Conservation (phyloP, 768 basidiomycete genomes). For the Suillus brevipes region DNA sequence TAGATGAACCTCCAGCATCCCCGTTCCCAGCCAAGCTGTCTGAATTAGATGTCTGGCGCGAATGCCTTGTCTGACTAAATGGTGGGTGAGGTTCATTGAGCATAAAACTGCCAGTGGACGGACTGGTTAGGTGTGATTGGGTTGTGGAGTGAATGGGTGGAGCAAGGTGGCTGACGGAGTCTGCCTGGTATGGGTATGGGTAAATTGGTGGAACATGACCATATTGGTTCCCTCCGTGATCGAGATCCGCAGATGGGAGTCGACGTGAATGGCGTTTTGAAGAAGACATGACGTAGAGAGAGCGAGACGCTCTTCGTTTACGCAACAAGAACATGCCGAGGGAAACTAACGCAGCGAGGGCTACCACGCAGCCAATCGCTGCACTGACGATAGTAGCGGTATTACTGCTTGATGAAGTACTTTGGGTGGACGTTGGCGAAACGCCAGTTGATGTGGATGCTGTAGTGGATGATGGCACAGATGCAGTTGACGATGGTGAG, state of each 20-base stretch:
- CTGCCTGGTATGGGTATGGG: slow-evolving; percentile 32
- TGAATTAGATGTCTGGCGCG: slow-evolving; percentile 21
- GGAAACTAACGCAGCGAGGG: slow-evolving; percentile 51
- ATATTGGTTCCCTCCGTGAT: slow-evolving; percentile 20
- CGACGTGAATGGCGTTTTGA: slow-evolving; percentile 31
- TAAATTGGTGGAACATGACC: slow-evolving; percentile 37
- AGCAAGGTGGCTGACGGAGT: slow-evolving; percentile 18
- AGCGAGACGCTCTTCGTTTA: slow-evolving; percentile 23
- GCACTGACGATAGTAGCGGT: slow-evolving; percentile 48
- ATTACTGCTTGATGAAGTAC: slow-evolving; percentile 33
- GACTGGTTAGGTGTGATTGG: slow-evolving; percentile 6
- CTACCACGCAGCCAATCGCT: slow-evolving; percentile 53
- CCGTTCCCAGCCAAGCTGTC: slow-evolving; percentile 21
- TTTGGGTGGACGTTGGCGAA: slow-evolving; percentile 21
- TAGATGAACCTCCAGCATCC: slow-evolving; percentile 23
- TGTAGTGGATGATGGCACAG: slow-evolving; percentile 25
- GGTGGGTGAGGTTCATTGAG: slow-evolving; percentile 5
- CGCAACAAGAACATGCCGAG: slow-evolving; percentile 53
- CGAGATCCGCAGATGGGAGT: slow-evolving; percentile 42
- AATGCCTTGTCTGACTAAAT: slow-evolving; percentile 12
- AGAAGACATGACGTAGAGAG: slow-evolving; percentile 31
- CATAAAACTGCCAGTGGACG: slow-evolving; percentile 8
- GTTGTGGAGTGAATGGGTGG: slow-evolving; percentile 12
- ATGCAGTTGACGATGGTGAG: slow-evolving; percentile 56
- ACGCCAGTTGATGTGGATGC: slow-evolving; percentile 17